Evolutionary conservation across 441 rosid genomes (phyloP), one percentile per base, ranked within the genome.

Genomic region (Pelargonium cotyledonis): DNA sequence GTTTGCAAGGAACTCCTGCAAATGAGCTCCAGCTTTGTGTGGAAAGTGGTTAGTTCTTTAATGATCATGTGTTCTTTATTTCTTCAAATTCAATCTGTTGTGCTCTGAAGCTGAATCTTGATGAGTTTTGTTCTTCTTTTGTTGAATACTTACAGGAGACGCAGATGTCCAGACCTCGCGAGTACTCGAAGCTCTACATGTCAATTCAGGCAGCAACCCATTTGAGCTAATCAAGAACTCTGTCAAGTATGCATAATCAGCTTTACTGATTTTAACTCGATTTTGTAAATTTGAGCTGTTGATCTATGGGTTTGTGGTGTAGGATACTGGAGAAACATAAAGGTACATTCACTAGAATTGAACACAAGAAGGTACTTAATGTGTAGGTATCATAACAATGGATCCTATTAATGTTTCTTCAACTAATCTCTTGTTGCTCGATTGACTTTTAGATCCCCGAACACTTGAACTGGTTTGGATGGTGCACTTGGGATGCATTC

Each of bases 401-500:
- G 38, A 35, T 35, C 6, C 38, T 5, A 35, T 35, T 35, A n/a
- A 47, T 47, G 53, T 14, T 47, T 47, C 53, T 4, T 35, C 5
- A 4, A 35, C 38, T 35, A 35, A 35, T 35, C 38, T 4, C 38
- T 35, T 35, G 38, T 5, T 4, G 6, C 6, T 35, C 53, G n/a
- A 47, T 11, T 12, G 21, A 44, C 10, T 26, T 44, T 14, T 29
- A 75, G 73, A 49, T 53, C 55, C 73, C 72, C 8, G 66, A 44
- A 18, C 61, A 43, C 14, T 49, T 65, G 15, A 72, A 69, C 29
- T 65, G 69, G 72, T 65, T 68, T 14, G 77, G 73, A 40, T 69
- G 65, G 77, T 41, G 62, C 35, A 43, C 69, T 4, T 69, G 73
- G 77, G 73, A 73, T 69, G 77, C 77, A 10, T 73, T 73, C 19